Percentiles rank a stretch among this genome's conserved stretches.
These are phyloP conservation scores for Verticillium longisporum DNA, from an alignment of 2,329 filamentous ascomycete species.

Conservation along the genomic window DNA sequence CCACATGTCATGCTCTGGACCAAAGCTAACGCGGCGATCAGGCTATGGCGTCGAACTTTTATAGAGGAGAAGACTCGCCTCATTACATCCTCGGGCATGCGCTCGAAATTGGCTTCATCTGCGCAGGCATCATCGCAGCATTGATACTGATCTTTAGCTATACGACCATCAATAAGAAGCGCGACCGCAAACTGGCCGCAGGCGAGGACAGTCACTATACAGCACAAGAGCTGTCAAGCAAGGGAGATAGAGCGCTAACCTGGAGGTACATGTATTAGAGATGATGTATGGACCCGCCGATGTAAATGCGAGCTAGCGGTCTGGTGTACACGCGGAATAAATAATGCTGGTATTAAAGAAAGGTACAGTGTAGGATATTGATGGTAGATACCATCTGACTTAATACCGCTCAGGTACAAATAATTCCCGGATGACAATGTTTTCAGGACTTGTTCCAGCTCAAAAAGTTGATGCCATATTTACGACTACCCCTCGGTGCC, in stretches of 20 bases:
- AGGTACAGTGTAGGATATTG: too few species aligned
- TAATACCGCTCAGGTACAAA: too few species aligned
- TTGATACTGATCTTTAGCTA: conserved; percentile 43
- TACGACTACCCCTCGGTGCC: too few species aligned
- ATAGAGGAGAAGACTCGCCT: conserved; percentile 43
- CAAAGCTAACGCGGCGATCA: conserved; percentile 9
- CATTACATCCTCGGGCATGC: conserved; percentile 43
- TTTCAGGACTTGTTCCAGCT: too few species aligned
- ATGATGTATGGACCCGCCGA: neutral
- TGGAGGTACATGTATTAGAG: conserved; percentile 53
- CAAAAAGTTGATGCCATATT: too few species aligned
- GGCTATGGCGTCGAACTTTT: conserved; percentile 69
- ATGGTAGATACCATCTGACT: too few species aligned
- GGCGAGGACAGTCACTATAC: conserved; percentile 33
- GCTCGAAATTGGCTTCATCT: conserved; percentile 43
- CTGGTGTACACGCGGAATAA: too few species aligned
- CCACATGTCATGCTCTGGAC: neutral
- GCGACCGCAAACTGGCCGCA: conserved; percentile 36
- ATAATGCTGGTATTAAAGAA: too few species aligned
- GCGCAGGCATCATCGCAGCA: conserved; percentile 36
- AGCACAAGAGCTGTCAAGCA: conserved; percentile 44
- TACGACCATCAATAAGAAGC: conserved; percentile 48
- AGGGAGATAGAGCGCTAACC: conserved; percentile 55
- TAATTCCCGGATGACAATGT: too few species aligned
- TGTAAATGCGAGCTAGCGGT: neutral